Conservation (phyloP, 106 monocot genomes). For the Narthecium ossifragum region DNA sequence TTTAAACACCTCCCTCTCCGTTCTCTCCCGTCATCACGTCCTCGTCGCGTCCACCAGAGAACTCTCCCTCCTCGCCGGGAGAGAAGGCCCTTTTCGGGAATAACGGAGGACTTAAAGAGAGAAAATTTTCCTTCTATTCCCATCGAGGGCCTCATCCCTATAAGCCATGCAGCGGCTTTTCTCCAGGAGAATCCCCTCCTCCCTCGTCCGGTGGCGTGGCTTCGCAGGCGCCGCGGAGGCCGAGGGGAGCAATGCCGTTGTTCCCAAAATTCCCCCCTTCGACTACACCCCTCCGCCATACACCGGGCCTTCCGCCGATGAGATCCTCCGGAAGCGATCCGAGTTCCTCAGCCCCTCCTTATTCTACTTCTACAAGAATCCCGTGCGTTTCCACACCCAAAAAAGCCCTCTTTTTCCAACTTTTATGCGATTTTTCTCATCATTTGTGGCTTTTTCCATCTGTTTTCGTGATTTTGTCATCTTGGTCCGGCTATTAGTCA, state of each 20-base stretch:
- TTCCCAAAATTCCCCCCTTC: constrained; percentile 71
- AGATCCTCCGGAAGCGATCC: constrained; percentile 55
- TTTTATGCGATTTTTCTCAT: no score
- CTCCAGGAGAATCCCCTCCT: constrained; percentile 9
- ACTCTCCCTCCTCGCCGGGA: no score
- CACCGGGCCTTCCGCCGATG: constrained; percentile 58
- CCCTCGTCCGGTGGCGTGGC: neutral
- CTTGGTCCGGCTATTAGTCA: no score
- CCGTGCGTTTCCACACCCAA: constrained; percentile 46
- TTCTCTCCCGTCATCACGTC: neutral
- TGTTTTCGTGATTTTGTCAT: no score
- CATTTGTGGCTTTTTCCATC: no score
- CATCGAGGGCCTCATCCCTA: neutral
- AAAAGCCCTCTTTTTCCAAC: no score
- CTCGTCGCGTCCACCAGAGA: neutral
- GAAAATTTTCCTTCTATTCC: neutral
- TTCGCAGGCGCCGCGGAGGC: constrained; percentile 18
- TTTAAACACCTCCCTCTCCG: neutral
- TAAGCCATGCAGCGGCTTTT: constrained; percentile 27
- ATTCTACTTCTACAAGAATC: constrained; percentile 71
- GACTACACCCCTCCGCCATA: constrained; percentile 71
- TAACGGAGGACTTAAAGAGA: constrained; percentile 3
- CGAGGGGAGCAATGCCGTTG: constrained; percentile 11
- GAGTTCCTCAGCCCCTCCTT: constrained; percentile 85
- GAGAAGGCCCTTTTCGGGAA: neutral